A percentile compares a stretch with the other conserved stretches of the same genome.
Evolutionary conservation across 257 asterid species (phyloP).

Genomic region (Striga asiatica): DNA sequence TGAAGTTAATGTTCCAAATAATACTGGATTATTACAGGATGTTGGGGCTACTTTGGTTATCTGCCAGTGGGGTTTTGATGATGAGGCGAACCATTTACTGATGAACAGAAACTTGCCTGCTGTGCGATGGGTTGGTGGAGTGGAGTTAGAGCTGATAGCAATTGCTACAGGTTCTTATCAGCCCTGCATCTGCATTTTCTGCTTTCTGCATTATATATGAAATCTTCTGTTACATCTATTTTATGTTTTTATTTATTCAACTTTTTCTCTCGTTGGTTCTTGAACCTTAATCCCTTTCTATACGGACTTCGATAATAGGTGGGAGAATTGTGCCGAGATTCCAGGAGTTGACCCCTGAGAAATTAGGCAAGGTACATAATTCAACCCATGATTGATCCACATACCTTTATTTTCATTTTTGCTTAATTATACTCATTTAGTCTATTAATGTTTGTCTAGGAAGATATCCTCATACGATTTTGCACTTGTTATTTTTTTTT

Average conservation of each 20-base stretch:
- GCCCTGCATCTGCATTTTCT: too few species aligned
- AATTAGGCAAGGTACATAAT: conserved; percentile 60
- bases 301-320: conserved; percentile 38
- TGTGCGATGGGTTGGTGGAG: conserved; percentile 98
- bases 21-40: conserved; percentile 52
- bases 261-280: too few species aligned
- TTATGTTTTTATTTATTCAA: background rate
- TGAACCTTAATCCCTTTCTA: too few species aligned
- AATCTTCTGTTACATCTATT: background rate
- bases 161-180: conserved; percentile 75
- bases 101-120: conserved; percentile 95
- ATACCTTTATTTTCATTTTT: background rate
- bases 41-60: conserved; percentile 91
- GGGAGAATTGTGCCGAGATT: conserved; percentile 99
- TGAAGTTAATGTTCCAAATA: background rate
- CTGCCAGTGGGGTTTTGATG: conserved; percentile 99
- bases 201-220: background rate
- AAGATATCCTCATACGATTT: background rate
- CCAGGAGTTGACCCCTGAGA: conserved; percentile 86
- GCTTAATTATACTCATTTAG: background rate
- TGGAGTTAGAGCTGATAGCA: conserved; percentile 89
- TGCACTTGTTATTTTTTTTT: background rate
- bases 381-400: background rate
- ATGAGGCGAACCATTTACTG: conserved; percentile 89
- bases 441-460: background rate